Base-by-base conservation (phyloP, 1,284 basidiomycete genomes). In the Malassezia caprae region DNA sequence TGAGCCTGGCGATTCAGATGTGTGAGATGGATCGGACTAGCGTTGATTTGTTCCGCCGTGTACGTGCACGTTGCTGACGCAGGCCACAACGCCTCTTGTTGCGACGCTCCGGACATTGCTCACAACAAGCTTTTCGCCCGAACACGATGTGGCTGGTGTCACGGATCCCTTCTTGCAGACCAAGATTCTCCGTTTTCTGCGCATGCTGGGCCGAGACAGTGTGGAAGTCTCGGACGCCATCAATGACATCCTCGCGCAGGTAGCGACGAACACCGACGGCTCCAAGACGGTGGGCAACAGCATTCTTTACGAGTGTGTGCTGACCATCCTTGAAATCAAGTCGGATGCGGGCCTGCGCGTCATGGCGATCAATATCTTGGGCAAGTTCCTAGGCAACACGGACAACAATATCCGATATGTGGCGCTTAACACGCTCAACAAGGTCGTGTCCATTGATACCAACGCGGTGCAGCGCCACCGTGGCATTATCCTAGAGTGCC, bases 321-420 rank as follows among this genome's bases (percentile, higher is more conserved):
- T 96, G 61, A 90, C 91, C 7, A 87, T 98, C n/a, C 80, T 99
- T 45, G 93, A 98, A 66, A 98, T 98, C 59, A 90, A 96, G 72
- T 93, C 94, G 8, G 94, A 99, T 75, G 87, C 83, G 54, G 90
- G 90, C 21, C 78, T 98, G 35, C 84, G 94, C 5, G 93, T 98
- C 50, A 96, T 99, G 94, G 94, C 94, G 0, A 99, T 99, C 78
- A 99, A 99, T 75, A 96, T 98, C 56, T 81, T 99, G 40, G 94
- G 94, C 59, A 98, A 96, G 77, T 99, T 98, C 79, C 79, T 99
- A 67, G 86, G 88, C 71, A 98, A 99, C 77, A 82, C 89, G 28
- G 94, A 99, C 76, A 99, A 99, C 78, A 99, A 99, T 74, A 98
- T 98, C 68, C 53, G 91, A 53, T 99, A 99, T 75, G 94, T 98